Conservation (phyloP, 1,284 basidiomycete genomes). For the Marasmius tenuissimus region DNA sequence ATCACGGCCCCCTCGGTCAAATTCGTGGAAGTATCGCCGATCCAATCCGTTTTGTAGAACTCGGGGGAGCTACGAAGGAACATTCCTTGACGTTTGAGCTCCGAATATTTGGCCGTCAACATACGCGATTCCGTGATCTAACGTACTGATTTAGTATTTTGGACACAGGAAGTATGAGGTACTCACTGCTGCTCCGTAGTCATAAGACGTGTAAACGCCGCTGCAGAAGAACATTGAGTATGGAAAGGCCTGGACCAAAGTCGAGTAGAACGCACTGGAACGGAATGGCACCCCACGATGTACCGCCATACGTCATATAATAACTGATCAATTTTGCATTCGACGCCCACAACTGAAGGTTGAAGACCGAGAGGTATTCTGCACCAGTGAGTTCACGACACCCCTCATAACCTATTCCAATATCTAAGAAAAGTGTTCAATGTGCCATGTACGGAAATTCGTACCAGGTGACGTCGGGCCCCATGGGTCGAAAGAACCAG, state of each 20-base stretch:
- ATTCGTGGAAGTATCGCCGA: constrained; percentile 52
- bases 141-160: constrained; percentile 21
- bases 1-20: constrained; percentile 40
- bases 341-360: constrained; percentile 71
- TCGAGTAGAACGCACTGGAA: constrained; percentile 44
- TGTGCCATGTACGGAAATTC: neutral
- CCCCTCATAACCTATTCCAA: constrained; percentile 35
- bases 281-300: constrained; percentile 76
- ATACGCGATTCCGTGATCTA: constrained; percentile 65
- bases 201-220: constrained; percentile 61
- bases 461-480: constrained; percentile 62
- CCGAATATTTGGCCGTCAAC: constrained; percentile 66
- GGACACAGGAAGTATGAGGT: neutral
- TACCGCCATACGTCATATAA: constrained; percentile 73
- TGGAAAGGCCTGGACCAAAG: neutral
- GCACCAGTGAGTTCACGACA: constrained; percentile 61
- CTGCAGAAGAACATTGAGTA: neutral
- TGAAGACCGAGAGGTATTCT: constrained; percentile 74
- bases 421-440: neutral
- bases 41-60: constrained; percentile 75
- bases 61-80: constrained; percentile 75
- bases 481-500: constrained; percentile 78
- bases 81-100: constrained; percentile 72
- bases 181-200: constrained; percentile 59
- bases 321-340: constrained; percentile 78